phyloP scores from a whole-genome alignment of 768 basidiomycete genomes.

The Podaxis sp. region DNA sequence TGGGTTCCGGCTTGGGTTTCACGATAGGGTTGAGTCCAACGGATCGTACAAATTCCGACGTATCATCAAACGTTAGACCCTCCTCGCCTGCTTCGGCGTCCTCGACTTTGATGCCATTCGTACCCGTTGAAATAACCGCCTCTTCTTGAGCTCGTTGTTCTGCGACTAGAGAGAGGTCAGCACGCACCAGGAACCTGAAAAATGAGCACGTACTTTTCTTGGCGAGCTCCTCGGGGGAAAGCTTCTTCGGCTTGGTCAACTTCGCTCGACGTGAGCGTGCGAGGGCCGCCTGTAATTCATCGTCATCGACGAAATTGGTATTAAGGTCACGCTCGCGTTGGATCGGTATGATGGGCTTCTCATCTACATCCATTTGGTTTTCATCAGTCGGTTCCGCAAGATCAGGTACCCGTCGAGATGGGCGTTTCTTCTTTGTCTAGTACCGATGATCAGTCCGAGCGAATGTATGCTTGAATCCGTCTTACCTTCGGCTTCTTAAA shows the following conservation, averaged over 20 bases:
- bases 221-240: constrained; percentile 82
- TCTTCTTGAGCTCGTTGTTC: constrained; percentile 56
- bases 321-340: constrained; percentile 74
- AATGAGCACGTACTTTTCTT: constrained; percentile 54
- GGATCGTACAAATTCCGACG: constrained; percentile 92
- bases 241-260: constrained; percentile 71
- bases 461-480: background rate
- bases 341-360: constrained; percentile 52
- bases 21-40: constrained; percentile 66
- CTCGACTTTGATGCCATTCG: constrained; percentile 28
- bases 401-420: constrained; percentile 64
- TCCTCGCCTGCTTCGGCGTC: constrained; percentile 44
- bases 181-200: background rate
- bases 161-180: constrained; percentile 49
- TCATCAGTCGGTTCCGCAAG: constrained; percentile 41
- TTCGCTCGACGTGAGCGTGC: constrained; percentile 84
- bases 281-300: constrained; percentile 93
- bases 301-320: constrained; percentile 94
- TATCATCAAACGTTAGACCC: constrained; percentile 91
- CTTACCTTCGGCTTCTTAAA: constrained; percentile 93
- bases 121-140: constrained; percentile 43
- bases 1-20: constrained; percentile 47
- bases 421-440: constrained; percentile 92
- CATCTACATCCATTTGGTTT: constrained; percentile 79
- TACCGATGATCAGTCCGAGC: constrained; percentile 13